Conservation (phyloP, 352 stramenopile genomes). For the Globisporangium splendens region DNA sequence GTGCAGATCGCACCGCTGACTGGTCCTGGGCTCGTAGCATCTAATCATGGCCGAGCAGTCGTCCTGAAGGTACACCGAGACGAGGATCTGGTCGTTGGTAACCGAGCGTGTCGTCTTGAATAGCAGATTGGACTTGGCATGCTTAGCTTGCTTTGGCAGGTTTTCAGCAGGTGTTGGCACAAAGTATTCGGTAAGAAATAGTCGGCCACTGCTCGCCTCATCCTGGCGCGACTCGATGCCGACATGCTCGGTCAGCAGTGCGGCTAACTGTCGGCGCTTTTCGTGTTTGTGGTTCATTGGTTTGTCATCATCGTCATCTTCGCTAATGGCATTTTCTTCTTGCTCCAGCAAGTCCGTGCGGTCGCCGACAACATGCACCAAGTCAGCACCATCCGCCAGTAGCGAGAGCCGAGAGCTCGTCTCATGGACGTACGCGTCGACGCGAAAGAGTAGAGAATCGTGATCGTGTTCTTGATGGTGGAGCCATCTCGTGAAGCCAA, state of each 20-base stretch:
- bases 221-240: constrained; percentile 52
- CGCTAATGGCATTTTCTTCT: neutral
- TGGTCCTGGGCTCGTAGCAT: constrained; percentile 51
- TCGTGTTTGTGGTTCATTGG: constrained; percentile 4
- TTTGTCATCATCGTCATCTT: neutral
- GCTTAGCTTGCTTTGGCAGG: neutral
- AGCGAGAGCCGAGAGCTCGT: constrained; percentile 48
- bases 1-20: constrained; percentile 18
- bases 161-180: neutral
- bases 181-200: constrained; percentile 50
- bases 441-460: constrained; percentile 24
- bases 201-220: constrained; percentile 26
- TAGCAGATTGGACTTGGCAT: constrained; percentile 13
- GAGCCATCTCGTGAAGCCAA: constrained; percentile 17
- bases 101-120: constrained; percentile 53
- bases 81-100: constrained; percentile 27
- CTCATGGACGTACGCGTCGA: constrained; percentile 60
- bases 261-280: constrained; percentile 23
- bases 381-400: constrained; percentile 32
- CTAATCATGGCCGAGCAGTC: constrained; percentile 17
- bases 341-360: constrained; percentile 19
- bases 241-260: constrained; percentile 46
- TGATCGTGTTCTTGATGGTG: constrained; percentile 2
- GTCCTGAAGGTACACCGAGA: constrained; percentile 24
- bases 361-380: constrained; percentile 43